Conservation (phyloP, 2,329 filamentous ascomycete genomes). For the Pseudocercospora vitis region DNA sequence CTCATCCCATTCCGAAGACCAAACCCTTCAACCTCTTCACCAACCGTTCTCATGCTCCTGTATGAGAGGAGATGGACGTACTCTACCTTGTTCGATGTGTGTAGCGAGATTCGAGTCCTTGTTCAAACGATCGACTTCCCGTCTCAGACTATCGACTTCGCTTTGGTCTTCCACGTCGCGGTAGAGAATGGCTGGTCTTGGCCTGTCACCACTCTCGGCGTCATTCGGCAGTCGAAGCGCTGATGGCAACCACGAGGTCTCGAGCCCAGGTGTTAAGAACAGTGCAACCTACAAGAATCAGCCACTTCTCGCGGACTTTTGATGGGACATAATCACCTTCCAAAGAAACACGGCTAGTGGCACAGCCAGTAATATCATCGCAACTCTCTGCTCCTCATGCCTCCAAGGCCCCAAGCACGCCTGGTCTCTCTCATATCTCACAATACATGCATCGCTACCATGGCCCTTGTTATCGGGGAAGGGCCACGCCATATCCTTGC, state of each 20-base stretch:
- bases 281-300: constrained; percentile 28
- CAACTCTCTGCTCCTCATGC: constrained; percentile 53
- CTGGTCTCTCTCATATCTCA: constrained; percentile 47
- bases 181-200: constrained; percentile 29
- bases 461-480: constrained; percentile 50
- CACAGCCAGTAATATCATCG: constrained; percentile 58
- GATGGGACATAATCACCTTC: constrained; percentile 49
- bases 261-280: constrained; percentile 29
- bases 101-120: constrained; percentile 34
- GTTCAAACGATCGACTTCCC: constrained; percentile 34
- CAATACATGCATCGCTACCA: constrained; percentile 45
- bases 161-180: constrained; percentile 30
- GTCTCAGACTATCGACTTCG: constrained; percentile 32
- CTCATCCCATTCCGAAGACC: no score
- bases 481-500: constrained; percentile 63
- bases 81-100: constrained; percentile 31
- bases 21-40: constrained; percentile 17
- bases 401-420: constrained; percentile 60
- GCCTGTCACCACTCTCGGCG: constrained; percentile 6
- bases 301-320: background rate
- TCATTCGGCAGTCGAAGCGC: constrained; percentile 31
- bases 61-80: constrained; percentile 20
- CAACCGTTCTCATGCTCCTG: constrained; percentile 19
- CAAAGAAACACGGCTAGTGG: constrained; percentile 55
- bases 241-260: constrained; percentile 35